Evolutionary conservation across 2,329 filamentous ascomycete species (phyloP), one percentile per base, ranked within the genome.

Genomic region (Cordyceps cicadae): DNA sequence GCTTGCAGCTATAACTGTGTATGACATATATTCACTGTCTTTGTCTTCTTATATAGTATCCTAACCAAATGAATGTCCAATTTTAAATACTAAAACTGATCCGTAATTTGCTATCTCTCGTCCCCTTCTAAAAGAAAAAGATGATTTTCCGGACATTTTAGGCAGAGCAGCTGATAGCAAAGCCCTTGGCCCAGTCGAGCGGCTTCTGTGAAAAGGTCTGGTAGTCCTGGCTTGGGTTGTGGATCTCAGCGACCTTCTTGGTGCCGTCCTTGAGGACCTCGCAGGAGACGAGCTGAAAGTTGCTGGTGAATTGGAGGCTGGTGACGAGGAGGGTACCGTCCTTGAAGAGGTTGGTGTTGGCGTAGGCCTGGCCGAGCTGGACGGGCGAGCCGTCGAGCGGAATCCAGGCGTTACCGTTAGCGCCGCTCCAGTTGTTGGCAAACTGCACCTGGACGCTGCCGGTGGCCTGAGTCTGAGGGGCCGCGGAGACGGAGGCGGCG

Each of bases 281-380:
- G 43, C 54, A 56, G n/a, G 41, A 29, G 3, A 56, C 54, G n/a
- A 17, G 54, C 29, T 56, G 54, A 41, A 56, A 56, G 54, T 56
- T 56, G 29, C 14, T 29, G n/a, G 54, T 56, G 26, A 56, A 56
- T 9, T 56, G 41, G 12, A 56, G 43, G 54, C 54, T 56, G 54
- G 54, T 56, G 54, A 56, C 54, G 43, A 56, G 12, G 3, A 56
- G 54, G 8, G 54, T 56, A 26, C 54, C 54, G 26, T 48, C 54
- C 54, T 56, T 48, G 54, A 48, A 56, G 11, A 56, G 43, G 54
- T 56, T 56, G 54, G 54, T 56, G 8, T 56, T 56, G 54, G 41
- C 54, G n/a, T 56, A 56, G 29, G 54, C 54, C 26, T 56, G 41
- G 11, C 54, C 54, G 29, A 56, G 54, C 17, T 21, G 8, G 11